phyloP scores from a whole-genome alignment of 164 flowering plant genomes.

The Sextonia rubra region DNA sequence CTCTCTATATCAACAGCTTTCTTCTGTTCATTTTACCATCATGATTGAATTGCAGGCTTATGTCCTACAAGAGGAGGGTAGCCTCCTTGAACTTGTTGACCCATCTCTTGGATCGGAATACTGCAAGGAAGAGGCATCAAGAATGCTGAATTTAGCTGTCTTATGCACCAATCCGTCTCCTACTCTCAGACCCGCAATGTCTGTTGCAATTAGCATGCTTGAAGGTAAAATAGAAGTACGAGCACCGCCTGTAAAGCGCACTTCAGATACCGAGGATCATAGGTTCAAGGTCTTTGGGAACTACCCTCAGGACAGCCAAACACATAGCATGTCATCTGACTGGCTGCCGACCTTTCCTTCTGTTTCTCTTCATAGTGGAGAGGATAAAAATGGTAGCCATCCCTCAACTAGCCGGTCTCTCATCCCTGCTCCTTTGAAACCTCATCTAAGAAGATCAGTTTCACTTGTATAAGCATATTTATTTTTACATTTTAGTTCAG shows the following conservation, averaged over 20 bases:
- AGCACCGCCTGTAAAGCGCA: slow-evolving; percentile 37
- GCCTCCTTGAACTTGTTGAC: slow-evolving; percentile 68
- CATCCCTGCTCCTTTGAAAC: background rate
- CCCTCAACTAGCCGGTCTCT: background rate
- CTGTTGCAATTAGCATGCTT: slow-evolving; percentile 69
- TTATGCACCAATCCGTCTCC: slow-evolving; percentile 78
- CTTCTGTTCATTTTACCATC: background rate
- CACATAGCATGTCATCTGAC: slow-evolving; percentile 12
- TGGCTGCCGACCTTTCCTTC: slow-evolving; percentile 23
- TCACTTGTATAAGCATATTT: background rate
- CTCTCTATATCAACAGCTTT: background rate
- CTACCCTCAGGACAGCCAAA: slow-evolving; percentile 21
- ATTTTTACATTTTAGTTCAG: no score
- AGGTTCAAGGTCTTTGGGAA: slow-evolving; percentile 28
- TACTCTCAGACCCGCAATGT: slow-evolving; percentile 73
- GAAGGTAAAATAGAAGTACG: slow-evolving; percentile 54
- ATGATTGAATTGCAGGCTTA: slow-evolving; percentile 38
- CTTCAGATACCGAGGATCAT: slow-evolving; percentile 9
- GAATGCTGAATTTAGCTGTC: slow-evolving; percentile 56
- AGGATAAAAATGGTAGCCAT: slow-evolving; percentile 12
- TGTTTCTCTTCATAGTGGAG: background rate
- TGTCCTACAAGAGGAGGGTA: slow-evolving; percentile 67
- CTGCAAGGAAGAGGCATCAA: slow-evolving; percentile 47
- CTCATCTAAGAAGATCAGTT: background rate
- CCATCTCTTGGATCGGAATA: slow-evolving; percentile 50